Conservation (phyloP, 768 basidiomycete genomes). For the Macrolepiota albuminosa region DNA sequence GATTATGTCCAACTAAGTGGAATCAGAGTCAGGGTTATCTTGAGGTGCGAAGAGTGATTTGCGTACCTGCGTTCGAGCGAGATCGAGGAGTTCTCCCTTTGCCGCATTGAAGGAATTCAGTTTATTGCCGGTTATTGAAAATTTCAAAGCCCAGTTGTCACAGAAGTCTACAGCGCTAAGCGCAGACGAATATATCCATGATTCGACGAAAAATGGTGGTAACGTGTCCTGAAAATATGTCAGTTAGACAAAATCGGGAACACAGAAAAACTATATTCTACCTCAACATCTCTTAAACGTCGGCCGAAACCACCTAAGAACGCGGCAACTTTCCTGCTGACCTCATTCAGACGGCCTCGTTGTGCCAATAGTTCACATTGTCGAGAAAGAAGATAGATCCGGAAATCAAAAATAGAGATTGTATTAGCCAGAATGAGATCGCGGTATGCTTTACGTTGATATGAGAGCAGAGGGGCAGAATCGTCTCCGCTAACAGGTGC, state of each 20-base stretch:
- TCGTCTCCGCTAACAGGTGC: conserved; percentile 70
- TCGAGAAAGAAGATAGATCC: conserved; percentile 83
- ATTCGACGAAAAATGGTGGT: conserved; percentile 75
- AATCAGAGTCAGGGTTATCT: background rate
- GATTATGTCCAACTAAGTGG: conserved; percentile 74
- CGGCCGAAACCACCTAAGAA: conserved; percentile 79
- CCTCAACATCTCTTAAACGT: conserved; percentile 72
- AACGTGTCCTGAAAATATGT: conserved; percentile 27
- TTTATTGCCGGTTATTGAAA: conserved; percentile 42
- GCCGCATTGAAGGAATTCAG: conserved; percentile 60
- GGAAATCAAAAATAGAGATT: conserved; percentile 92
- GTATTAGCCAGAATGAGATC: conserved; percentile 86
- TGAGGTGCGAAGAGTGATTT: background rate
- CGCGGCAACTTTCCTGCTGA: conserved; percentile 62
- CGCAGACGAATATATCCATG: conserved; percentile 91
- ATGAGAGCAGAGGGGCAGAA: conserved; percentile 72
- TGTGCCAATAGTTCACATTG: conserved; percentile 77
- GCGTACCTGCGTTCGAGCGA: conserved; percentile 82
- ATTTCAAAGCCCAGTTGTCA: conserved; percentile 59
- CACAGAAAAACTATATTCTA: conserved; percentile 38
- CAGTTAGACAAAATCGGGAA: background rate
- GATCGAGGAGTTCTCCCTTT: conserved; percentile 85
- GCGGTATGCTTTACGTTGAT: conserved; percentile 78
- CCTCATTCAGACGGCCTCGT: conserved; percentile 62
- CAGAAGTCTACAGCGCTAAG: conserved; percentile 79